Evolutionary conservation across 176 grass and related monocot genomes (phyloP), one percentile per base, ranked within the genome.

Genomic region (Juncus inflexus): DNA sequence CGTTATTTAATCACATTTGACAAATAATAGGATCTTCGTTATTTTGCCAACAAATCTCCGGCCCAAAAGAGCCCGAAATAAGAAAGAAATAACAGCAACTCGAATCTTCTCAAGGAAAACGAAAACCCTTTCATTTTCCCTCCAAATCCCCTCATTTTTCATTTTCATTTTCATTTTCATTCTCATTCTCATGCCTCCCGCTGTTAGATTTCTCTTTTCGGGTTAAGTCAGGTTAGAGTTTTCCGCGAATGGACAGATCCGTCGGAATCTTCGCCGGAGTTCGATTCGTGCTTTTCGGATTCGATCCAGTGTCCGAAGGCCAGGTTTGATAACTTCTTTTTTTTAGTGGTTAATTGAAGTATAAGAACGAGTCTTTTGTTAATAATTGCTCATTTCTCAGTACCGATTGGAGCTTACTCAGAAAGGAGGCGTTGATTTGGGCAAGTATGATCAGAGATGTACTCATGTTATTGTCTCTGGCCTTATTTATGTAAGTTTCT

Each of bases 201-300:
- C 12, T 51, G 15, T 52, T 41, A 36, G 2, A 4, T 15, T 35
- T 41, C 55, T 36, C 74, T 42, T 9, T 3, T 67, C 37, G 35
- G 5, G 13, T 28, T 7, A 6, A 37, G 5, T 39, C 12, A 28
- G 41, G 64, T 49, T 52, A 38, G 63, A 12, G 16, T 76, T 67
- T 60, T 3, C 12, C 4, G 56, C 57, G 28, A 45, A 91, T 96
- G 91, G 65, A 37, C 3, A 75, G 79, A 19, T 71, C 74, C 62
- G 10, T 9, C 61, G 63, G 66, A 50, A 43, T 88, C 58, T 96
- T 96, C 82, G 74, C 72, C 51, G 87, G 82, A 73, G 79, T 91
- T 61, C 74, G 77, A 63, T 96, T 96, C 63, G 45, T 83, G 42
- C 84, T 91, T 40, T 63, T 86, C 61, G 91, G 91, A 9, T 96